Evolutionary conservation across 768 basidiomycete genomes (phyloP), one percentile per base, ranked within the genome.

Genomic region (Termitomyces sp.): DNA sequence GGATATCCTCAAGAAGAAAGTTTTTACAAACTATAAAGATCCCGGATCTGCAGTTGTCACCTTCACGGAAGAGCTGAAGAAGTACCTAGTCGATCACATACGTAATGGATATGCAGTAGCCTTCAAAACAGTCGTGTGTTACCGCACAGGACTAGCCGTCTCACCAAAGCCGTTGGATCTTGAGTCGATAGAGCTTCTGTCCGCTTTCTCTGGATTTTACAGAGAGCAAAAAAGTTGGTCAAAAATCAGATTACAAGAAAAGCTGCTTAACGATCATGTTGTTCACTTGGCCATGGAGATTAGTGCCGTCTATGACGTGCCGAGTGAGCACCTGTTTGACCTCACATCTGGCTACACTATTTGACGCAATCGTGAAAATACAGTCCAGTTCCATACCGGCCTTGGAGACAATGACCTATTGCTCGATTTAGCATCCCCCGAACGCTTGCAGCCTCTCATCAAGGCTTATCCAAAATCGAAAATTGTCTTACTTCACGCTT

Each of bases 311-410:
- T 70, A 68, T 58, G 68, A 71, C 7, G 87, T 85, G 61, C 90
- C 90, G 53, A 82, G 89, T 87, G 58, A 17, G 74, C 63, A 8
- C 23, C 19, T 5, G 38, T 37, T 38, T 49, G 30, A 41, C 35
- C 51, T 17, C 48, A 33, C 38, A 46, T 53, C 57, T 26, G 45
- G 33, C 40, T 33, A 38, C 43, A 41, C 11, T 19, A 30, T 12
- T 50, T 28, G 15, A 41, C 11, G n/a, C 21, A 31, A 12, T 10
- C 23, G 9, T 37, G 35, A 21, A 38, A 43, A 31, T 40, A 17
- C 15, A 91, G 90, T 92, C 21, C 89, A 92, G 73, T 91, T 91
- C 67, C 90, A 92, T 63, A 91, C 87, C 8, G 90, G 90, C 33
- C 75, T 91, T 1, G 90, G 90, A 5, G 89, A 92, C 62, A 82